These are phyloP conservation scores for Aspergillus sparsus DNA, from an alignment of 495 filamentous ascomycete genomes.

Conservation along the genomic window DNA sequence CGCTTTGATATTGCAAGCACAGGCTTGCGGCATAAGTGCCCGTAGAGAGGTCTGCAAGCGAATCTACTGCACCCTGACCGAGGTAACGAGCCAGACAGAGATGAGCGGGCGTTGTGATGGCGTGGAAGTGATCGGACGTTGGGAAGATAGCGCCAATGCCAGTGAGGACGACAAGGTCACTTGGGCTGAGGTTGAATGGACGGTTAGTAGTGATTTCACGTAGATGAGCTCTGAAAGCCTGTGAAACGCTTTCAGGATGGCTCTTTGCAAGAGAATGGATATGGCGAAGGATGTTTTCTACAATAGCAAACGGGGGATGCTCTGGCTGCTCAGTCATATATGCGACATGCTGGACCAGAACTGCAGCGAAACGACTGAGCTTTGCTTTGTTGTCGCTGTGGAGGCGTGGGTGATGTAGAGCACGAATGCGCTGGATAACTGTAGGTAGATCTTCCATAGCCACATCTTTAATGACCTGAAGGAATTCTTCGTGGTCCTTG, in stretches of 20 bases:
- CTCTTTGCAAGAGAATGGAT: constrained; percentile 84
- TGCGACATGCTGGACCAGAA: constrained; percentile 77
- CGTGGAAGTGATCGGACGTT: constrained; percentile 95
- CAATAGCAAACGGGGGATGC: constrained; percentile 55
- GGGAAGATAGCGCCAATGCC: constrained; percentile 85
- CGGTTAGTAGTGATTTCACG: constrained; percentile 60
- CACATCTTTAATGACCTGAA: constrained; percentile 62
- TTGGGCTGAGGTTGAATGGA: constrained; percentile 61
- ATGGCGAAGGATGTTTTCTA: constrained; percentile 73
- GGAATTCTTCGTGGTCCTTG: constrained; percentile 68
- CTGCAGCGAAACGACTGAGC: constrained; percentile 69
- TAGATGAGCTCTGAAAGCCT: constrained; percentile 73
- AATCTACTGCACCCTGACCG: constrained; percentile 68
- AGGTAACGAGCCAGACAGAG: constrained; percentile 78
- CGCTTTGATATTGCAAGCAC: constrained; percentile 73
- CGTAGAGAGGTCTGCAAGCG: constrained; percentile 62
- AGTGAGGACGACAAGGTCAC: constrained; percentile 79
- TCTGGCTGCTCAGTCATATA: constrained; percentile 59
- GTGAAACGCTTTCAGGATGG: constrained; percentile 73
- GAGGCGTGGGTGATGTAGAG: constrained; percentile 86
- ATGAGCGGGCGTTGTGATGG: constrained; percentile 85
- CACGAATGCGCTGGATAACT: constrained; percentile 84
- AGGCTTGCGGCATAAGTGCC: constrained; percentile 80
- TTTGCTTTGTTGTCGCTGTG: constrained; percentile 79
- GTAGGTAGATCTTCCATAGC: constrained; percentile 65